A percentile compares a stretch with the other conserved stretches of the same genome.
phyloP scores from a whole-genome alignment of 2,329 filamentous ascomycete genomes.

The Pseudovirgaria hyperparasitica region DNA sequence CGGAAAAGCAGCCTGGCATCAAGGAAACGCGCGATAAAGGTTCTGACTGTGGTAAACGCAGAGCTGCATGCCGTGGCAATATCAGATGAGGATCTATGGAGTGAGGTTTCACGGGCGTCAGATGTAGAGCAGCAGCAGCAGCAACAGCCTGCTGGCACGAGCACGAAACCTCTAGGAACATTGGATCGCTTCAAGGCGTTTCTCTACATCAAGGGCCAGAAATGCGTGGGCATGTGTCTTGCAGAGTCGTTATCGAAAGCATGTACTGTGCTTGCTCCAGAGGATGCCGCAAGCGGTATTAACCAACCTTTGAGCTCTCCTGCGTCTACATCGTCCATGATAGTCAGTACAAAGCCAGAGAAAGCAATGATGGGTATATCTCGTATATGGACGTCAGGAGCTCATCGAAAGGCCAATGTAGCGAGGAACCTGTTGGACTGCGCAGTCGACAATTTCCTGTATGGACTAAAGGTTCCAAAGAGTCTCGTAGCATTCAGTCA shows the following conservation, averaged over 20 bases:
- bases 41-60: conserved; percentile 47
- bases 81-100: conserved; percentile 44
- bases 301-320: conserved; percentile 8
- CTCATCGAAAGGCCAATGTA: conserved; percentile 43
- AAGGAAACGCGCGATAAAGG: conserved; percentile 40
- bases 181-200: conserved; percentile 45
- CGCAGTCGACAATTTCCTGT: conserved; percentile 42
- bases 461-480: conserved; percentile 42
- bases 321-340: conserved; percentile 21
- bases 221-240: conserved; percentile 50
- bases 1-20: conserved; percentile 39
- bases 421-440: conserved; percentile 45
- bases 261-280: conserved; percentile 31
- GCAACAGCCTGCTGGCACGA: conserved; percentile 17
- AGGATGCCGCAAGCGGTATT: conserved; percentile 9
- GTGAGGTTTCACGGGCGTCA: conserved; percentile 20
- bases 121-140: conserved; percentile 9
- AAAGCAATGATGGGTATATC: conserved; percentile 48
- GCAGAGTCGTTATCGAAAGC: conserved; percentile 49
- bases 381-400: conserved; percentile 50
- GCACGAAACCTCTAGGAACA: conserved; percentile 13
- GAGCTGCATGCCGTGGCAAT: conserved; percentile 51
- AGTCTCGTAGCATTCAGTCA: conserved; percentile 50
- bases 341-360: conserved; percentile 27
- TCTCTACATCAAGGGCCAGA: conserved; percentile 46